Percentiles rank a stretch among this genome's conserved stretches.
These are phyloP conservation scores for Xylaria grammica DNA, from an alignment of 495 filamentous ascomycete genomes.

Conservation along the genomic window DNA sequence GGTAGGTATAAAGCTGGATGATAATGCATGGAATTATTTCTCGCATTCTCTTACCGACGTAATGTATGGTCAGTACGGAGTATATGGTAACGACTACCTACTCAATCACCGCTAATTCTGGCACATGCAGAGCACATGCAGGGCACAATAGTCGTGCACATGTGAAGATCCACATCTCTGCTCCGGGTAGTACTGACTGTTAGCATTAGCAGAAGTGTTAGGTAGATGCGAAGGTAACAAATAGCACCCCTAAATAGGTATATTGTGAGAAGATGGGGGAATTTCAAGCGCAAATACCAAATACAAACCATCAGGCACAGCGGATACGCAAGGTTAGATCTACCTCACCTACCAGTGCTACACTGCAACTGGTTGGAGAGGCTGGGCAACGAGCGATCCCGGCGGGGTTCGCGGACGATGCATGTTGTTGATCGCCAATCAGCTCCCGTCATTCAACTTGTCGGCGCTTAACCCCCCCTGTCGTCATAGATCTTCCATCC, in stretches of 20 bases:
- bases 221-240: neutral
- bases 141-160: no score
- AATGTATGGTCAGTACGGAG: no score
- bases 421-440: conserved; percentile 24
- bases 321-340: neutral
- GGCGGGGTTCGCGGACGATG: conserved; percentile 19
- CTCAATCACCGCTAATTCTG: neutral
- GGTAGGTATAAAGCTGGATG: neutral
- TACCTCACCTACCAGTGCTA: neutral
- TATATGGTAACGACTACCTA: no score
- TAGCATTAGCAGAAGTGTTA: no score
- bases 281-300: neutral
- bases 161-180: no score
- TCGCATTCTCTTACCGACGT: conserved; percentile 1
- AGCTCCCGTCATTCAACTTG: conserved; percentile 15
- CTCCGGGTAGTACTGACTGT: no score
- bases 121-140: conserved; percentile 2
- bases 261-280: conserved; percentile 15
- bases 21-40: conserved; percentile 17
- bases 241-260: neutral
- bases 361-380: conserved; percentile 6
- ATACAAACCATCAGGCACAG: neutral
- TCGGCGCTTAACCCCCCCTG: conserved; percentile 26
- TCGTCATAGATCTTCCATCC: conserved; percentile 19
- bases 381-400: neutral